Evolutionary conservation across 148 eudicot species (phyloP), one percentile per base, ranked within the genome.

Genomic region (Talinum fruticosum): DNA sequence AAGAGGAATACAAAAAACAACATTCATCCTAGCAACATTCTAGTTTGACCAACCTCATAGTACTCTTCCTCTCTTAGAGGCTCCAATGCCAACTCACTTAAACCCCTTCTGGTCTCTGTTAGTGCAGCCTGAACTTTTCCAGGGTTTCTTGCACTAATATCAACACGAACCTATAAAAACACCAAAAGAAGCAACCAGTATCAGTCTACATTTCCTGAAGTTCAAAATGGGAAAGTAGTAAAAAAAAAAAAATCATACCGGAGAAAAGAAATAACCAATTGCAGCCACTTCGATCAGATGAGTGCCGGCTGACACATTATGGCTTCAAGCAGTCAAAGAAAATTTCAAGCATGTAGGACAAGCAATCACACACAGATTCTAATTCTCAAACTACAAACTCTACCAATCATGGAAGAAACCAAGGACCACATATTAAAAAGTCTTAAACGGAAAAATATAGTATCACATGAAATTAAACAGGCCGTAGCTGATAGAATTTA

Each of bases 81-180:
- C 92, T 91, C 98, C 89, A 93, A 85, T 75, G 95, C 86, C 86
- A 96, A 85, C 86, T 96, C 99, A 57, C 35, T 85, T 62, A 96
- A 86, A 78, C 88, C 89, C 84, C 90, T 93, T 79, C 99, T 88
- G 70, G 89, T 96, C 87, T 96, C 99, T 69, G 99, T 96, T 73
- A 91, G 82, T 70, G 99, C 92, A 79, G 98, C 98, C 81, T 96
- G 99, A 87, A 96, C 98, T 81, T 93, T 96, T 34, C 99, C 98
- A 33, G 98, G 98, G 73, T 96, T 87, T 84, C 98, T 88, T 35
- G 99, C 95, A 82, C 99, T 96, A 32, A 93, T 93, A 87, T 96
- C 98, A 53, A 96, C 91, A 64, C 99, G 93, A 62, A 96, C 93
- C 98, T 69, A 79, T 14, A 76, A 57, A 66, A 72, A 79, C 19